Evolutionary conservation across 2,329 filamentous ascomycete species (phyloP), one percentile per base, ranked within the genome.

Genomic region (Cryphonectria parasitica): DNA sequence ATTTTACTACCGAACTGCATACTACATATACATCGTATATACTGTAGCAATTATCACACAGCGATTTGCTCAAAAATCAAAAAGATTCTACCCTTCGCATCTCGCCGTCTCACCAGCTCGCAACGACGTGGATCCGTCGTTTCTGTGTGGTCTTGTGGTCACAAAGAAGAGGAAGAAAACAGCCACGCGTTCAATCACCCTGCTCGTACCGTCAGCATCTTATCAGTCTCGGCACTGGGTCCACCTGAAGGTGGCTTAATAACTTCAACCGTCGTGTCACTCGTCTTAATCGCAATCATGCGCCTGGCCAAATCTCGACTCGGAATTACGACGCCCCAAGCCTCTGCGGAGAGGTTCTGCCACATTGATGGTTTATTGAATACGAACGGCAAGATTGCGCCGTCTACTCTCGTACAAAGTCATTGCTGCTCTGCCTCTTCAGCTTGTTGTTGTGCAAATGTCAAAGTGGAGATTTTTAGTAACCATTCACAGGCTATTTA

Each of bases 321-420:
- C 28, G 19, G 63, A 52, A 54, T 52, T 58, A 65, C 66, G 52
- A 43, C 3, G 17, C 31, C 17, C 60, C 43, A 19, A 68, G 69
- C 66, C 69, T 52, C 63, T 36, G 17, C n/a, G 3, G 45, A 31
- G 41, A 61, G 61, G 61, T 52, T 36, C 52, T 61, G 61, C 28
- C 61, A 22, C 39, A 11, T 41, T 65, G 69, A 70, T 39, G 60
- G 52, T 60, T 60, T 19, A 22, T 45, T 63, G 45, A 66, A 64
- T 28, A 49, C 31, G 58, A 58, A 52, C 25, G 39, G 58, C 64
- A 58, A 49, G 22, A 22, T 61, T 34, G 54, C 34, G 31, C 31
- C 31, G 19, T 22, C 17, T 39, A 34, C 2, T 31, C 58, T 11
- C 58, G 58, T 34, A 61, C 58, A 61, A 25, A 31, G 34, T 19